These are phyloP conservation scores for Daldinia vernicosa DNA, from an alignment of 495 filamentous ascomycete genomes.

Conservation along the genomic window DNA sequence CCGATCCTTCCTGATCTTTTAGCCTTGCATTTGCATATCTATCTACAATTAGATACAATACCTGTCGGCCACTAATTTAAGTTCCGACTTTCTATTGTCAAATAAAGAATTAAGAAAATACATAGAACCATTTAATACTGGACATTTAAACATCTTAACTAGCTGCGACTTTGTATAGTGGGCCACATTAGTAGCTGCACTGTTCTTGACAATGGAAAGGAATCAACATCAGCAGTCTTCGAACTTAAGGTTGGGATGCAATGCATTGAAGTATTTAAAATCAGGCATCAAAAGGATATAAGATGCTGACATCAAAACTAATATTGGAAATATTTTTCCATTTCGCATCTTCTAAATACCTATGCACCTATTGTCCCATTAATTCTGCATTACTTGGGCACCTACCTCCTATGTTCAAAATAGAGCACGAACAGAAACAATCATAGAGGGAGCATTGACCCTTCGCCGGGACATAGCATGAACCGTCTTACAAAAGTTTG, in stretches of 20 bases:
- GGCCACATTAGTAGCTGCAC: neutral
- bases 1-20: neutral
- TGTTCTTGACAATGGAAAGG: too few relatives aligned
- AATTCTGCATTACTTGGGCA: too few relatives aligned
- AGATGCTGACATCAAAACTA: neutral
- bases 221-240: neutral
- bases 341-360: neutral
- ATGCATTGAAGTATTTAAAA: neutral
- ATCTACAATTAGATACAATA: neutral
- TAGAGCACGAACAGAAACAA: neutral
- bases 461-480: slow-evolving; percentile 19
- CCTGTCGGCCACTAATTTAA: neutral
- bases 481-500: slow-evolving; percentile 10
- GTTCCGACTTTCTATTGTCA: neutral
- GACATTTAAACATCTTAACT: neutral
- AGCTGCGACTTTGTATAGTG: slow-evolving; percentile 1
- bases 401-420: neutral
- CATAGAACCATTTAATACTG: neutral
- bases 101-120: neutral
- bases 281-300: neutral
- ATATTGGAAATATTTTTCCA: neutral
- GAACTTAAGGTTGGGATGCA: neutral
- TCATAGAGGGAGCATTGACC: neutral
- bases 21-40: neutral
- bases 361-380: too few relatives aligned